Evolutionary conservation across 2,329 filamentous ascomycete genomes (phyloP), one percentile per base, ranked within the genome.

Genomic region (Truncatella angustata): DNA sequence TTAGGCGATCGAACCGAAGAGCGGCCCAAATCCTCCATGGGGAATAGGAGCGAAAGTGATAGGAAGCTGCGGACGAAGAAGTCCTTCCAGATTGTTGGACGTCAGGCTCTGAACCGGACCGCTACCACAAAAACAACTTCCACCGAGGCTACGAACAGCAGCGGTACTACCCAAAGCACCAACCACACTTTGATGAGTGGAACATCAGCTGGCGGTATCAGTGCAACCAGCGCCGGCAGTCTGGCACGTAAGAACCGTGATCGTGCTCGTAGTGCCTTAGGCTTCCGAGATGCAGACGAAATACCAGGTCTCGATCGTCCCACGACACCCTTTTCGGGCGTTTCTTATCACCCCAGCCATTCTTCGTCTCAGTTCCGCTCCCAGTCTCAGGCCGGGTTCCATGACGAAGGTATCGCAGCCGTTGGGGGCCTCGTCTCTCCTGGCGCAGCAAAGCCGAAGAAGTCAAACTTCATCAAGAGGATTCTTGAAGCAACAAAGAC

Each of bases 401-500:
- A 80, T 1, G 83, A 86, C 18, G 88, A 92, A 44, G 79, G 80
- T 0, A 79, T 81, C 18, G 81, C 85, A 35, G 81, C 87, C 1
- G 78, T 97, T 5, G 93, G 93, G 36, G 92, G 93, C 0, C 79
- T 97, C 7, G 77, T 85, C 5, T 75, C 79, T 54, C 91, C 91
- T 11, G 57, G 50, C 7, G 54, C 23, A 4, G 49, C 50, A 0
- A 88, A 92, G 70, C 78, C 85, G 1, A 91, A 90, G 57, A 94
- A 91, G 68, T 86, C 87, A 56, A 93, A 91, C 45, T 96, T 97
- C 64, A 94, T 97, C 77, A 94, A 93, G 70, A 95, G 96, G 65
- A 93, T 97, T 61, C 84, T 97, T 26, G 92, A 96, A 58, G 91
- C 90, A 2, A 93, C 92, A 14, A 97, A 96, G 73, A 97, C 93